phyloP scores from a whole-genome alignment of 1,284 basidiomycete genomes.

The Phylloboletellus chloephorus region DNA sequence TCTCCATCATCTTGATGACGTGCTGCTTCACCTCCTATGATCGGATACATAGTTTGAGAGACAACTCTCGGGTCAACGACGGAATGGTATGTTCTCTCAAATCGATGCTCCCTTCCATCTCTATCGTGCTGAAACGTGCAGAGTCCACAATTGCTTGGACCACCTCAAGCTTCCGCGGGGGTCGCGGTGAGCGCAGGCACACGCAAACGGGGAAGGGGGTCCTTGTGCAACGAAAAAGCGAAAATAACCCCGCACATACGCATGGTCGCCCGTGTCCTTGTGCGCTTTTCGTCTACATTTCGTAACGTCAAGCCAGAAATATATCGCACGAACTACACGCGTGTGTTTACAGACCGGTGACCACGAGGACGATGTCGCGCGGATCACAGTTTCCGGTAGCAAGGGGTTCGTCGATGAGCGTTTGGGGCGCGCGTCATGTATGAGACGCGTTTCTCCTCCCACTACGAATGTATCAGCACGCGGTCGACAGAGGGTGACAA shows the following conservation, averaged over 20 bases:
- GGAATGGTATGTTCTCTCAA: constrained; percentile 68
- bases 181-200: constrained; percentile 94
- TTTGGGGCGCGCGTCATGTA: constrained; percentile 98
- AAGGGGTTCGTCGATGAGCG: constrained; percentile 88
- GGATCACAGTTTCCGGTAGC: constrained; percentile 70
- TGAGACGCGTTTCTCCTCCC: constrained; percentile 85
- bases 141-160: constrained; percentile 92
- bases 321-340: neutral
- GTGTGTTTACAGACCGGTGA: constrained; percentile 61
- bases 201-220: constrained; percentile 90
- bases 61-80: neutral
- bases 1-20: constrained; percentile 62
- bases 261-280: constrained; percentile 87
- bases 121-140: constrained; percentile 94
- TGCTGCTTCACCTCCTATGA: constrained; percentile 62
- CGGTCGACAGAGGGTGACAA: neutral
- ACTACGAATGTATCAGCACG: constrained; percentile 41
- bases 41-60: constrained; percentile 2
- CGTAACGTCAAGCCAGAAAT: constrained; percentile 4
- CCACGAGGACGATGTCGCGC: constrained; percentile 73
- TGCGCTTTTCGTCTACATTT: constrained; percentile 88
- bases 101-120: constrained; percentile 91
- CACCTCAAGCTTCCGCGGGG: constrained; percentile 81
- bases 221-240: constrained; percentile 89
- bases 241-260: constrained; percentile 88